Base-by-base conservation (phyloP, 306 rosid species). In the Cucurbita ficifolia region DNA sequence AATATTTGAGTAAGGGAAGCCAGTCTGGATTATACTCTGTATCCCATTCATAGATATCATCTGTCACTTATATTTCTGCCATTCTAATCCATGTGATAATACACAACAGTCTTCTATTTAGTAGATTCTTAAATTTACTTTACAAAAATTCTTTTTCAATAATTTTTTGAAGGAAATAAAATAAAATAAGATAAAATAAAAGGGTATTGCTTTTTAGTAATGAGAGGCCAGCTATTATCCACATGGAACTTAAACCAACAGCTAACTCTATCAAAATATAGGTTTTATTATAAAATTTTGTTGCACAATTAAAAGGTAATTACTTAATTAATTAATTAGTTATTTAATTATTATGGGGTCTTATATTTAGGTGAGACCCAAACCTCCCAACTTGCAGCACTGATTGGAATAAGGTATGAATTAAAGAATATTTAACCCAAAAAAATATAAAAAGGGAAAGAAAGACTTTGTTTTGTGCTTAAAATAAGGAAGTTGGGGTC, bases 371-470 rank as follows among this genome's bases (percentile, higher is more conserved):
- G 52, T 40, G 9, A 40, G 51, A 64, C 52, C 4, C 51, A 64
- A 64, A 64, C 71, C 19, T 64, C 51, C 51, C 71, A 42, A 64
- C 71, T 64, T 64, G 71, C 36, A 40, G 51, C 71, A 64, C 36
- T 39, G 71, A 42, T 40, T 64, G 71, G 71, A 64, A 64, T 40
- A 10, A 40, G 42, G 10, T 40, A n/a, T 40, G 52, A 40, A 64
- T 64, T 40, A 42, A 64, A 64, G 52, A 42, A 64, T 63, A 63
- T n/a, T 49, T 29, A 29, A 29, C 3, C 33, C n/a, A 48, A 48
- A 48, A 6, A 12, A 48, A 0, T 8, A 8, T 38, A 33, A 16
- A 17, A 9, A 14, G 5, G 5, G 17, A 63, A 38, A 38, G 16
- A 38, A 62, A 62, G 70, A 63, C 70, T 63, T 63, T 0, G 69